Evolutionary conservation across 208 protist species (phyloP).

Genomic region (Acanthamoeba divionensis): DNA sequence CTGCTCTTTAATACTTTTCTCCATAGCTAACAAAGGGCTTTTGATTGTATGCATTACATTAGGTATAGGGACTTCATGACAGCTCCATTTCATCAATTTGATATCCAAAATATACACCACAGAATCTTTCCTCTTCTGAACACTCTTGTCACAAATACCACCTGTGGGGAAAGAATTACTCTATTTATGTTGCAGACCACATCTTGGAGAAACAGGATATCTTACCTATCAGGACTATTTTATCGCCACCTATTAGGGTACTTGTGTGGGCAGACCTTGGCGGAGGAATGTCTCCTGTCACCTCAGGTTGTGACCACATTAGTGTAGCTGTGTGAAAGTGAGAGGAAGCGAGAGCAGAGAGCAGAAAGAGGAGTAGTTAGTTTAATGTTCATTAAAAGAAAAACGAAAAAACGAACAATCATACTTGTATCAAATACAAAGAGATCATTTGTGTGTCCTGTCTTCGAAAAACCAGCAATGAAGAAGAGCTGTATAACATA

Average conservation of each 20-base stretch:
- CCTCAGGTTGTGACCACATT: constrained; percentile 19
- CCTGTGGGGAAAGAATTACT: too few species aligned
- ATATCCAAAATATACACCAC: constrained; percentile 36
- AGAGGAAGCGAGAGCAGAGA: background rate
- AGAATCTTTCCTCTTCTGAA: background rate
- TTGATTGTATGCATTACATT: too few species aligned
- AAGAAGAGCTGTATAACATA: background rate
- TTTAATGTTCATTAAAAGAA: background rate
- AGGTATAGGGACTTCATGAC: too few species aligned
- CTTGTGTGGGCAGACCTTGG: background rate
- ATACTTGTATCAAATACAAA: background rate
- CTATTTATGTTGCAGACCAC: too few species aligned
- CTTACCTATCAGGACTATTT: background rate
- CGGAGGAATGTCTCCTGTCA: background rate
- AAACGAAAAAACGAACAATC: background rate
- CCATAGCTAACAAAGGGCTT: too few species aligned
- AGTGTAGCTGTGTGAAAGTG: background rate
- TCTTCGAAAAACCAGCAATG: background rate
- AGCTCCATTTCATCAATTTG: background rate
- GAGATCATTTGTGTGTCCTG: background rate
- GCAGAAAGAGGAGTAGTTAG: background rate
- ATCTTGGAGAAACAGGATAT: background rate
- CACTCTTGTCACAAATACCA: too few species aligned
- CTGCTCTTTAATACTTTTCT: too few species aligned
- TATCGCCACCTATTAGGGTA: background rate